These are phyloP conservation scores for Rosa persica DNA, from an alignment of 306 rosid genomes.

Conservation along the genomic window DNA sequence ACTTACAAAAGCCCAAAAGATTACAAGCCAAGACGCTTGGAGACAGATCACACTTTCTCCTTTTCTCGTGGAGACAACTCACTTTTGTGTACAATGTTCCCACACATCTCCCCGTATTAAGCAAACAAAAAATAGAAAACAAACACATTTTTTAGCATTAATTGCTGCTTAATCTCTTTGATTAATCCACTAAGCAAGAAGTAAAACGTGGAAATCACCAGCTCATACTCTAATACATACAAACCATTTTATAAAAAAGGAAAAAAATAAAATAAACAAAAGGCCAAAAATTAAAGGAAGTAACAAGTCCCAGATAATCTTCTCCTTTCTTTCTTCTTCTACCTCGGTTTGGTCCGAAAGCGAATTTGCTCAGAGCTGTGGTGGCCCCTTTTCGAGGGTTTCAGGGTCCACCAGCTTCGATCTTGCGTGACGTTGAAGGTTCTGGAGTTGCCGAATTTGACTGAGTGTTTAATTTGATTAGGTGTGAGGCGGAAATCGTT, in stretches of 20 bases:
- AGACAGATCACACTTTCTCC: not conserved
- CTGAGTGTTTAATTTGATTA: not conserved
- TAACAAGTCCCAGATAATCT: not conserved
- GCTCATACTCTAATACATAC: not conserved
- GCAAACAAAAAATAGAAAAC: not conserved
- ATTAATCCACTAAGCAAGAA: not conserved
- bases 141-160: not conserved
- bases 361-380: slow-evolving; percentile 4
- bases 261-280: not conserved
- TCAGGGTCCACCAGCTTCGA: not conserved
- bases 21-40: not conserved
- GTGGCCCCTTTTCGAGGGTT: not conserved
- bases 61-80: not conserved
- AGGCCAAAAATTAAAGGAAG: not conserved
- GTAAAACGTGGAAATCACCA: not conserved
- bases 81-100: not conserved
- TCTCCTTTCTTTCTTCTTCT: not conserved
- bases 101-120: not conserved
- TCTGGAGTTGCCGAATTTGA: not conserved
- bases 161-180: not conserved
- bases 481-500: not conserved
- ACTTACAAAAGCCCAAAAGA: not conserved
- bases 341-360: not conserved
- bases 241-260: not conserved
- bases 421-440: slow-evolving; percentile 17